Evolutionary conservation across 139 green algal species (phyloP).

Genomic region (Axilococcus clingmanii): DNA sequence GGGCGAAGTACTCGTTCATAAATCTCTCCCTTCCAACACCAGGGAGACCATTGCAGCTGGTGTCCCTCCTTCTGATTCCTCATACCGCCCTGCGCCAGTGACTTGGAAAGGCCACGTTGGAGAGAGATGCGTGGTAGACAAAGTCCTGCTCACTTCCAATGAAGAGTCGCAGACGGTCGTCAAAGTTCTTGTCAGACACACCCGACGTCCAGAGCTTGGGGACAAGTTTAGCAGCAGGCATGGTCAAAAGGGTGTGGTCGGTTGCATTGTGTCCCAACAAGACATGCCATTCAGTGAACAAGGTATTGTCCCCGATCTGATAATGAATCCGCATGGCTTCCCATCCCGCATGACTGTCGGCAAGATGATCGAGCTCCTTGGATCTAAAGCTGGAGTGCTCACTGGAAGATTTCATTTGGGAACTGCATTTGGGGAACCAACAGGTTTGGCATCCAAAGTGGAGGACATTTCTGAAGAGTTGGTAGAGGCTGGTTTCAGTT

Average conservation of each 20-base stretch:
- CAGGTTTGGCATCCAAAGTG: slow-evolving; percentile 66
- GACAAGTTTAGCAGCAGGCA: slow-evolving; percentile 95
- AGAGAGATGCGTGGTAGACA: slow-evolving; percentile 80
- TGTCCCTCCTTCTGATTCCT: slow-evolving; percentile 47
- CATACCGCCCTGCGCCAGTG: slow-evolving; percentile 38
- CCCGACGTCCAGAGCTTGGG: slow-evolving; percentile 85
- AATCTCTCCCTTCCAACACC: slow-evolving; percentile 81
- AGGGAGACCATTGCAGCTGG: slow-evolving; percentile 47
- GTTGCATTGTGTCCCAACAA: slow-evolving; percentile 78
- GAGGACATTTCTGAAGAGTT: slow-evolving; percentile 57
- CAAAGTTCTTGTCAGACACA: slow-evolving; percentile 91
- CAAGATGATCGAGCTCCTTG: slow-evolving; percentile 97
- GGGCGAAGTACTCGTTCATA: slow-evolving; percentile 84
- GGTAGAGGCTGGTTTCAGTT: slow-evolving; percentile 80
- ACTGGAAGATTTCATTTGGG: slow-evolving; percentile 68
- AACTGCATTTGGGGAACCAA: slow-evolving; percentile 88
- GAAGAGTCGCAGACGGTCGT: slow-evolving; percentile 78
- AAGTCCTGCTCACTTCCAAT: slow-evolving; percentile 91
- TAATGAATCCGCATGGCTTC: slow-evolving; percentile 83
- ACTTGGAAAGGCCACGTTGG: slow-evolving; percentile 61
- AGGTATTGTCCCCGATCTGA: slow-evolving; percentile 81
- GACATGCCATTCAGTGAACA: slow-evolving; percentile 89
- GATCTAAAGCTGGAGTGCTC: slow-evolving; percentile 77
- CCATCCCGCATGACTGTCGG: slow-evolving; percentile 73
- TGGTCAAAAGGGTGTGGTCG: slow-evolving; percentile 94